Evolutionary conservation across 371 early-diverging fungal species (phyloP).

Genomic region (Actinomortierella ambigua): DNA sequence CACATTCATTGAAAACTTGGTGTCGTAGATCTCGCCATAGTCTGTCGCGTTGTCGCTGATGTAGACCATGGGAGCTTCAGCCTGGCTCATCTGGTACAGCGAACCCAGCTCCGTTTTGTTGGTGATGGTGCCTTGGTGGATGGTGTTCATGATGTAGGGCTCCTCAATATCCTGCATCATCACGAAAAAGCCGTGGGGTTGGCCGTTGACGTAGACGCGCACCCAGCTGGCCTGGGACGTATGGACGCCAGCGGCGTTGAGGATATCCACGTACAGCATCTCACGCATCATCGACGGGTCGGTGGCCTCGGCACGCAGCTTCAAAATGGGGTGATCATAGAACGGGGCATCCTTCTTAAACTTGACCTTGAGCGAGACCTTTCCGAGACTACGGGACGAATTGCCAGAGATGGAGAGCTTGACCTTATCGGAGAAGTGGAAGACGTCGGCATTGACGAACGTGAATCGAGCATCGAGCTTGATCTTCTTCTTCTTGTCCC

Average conservation of each 20-base stretch:
- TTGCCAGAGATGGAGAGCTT: conserved; percentile 50
- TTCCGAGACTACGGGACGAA: conserved; percentile 46
- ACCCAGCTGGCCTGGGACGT: conserved; percentile 49
- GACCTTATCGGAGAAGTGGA: conserved; percentile 28
- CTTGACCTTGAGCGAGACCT: conserved; percentile 51
- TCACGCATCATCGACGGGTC: conserved; percentile 55
- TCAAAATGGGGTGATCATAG: conserved; percentile 45
- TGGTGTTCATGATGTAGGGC: conserved; percentile 10
- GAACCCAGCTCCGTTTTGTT: conserved; percentile 18
- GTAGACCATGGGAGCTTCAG: conserved; percentile 10
- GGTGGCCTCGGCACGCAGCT: conserved; percentile 45
- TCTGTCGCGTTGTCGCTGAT: conserved; percentile 3
- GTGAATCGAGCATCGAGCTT: conserved; percentile 19
- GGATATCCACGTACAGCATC: conserved; percentile 48
- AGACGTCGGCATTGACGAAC: conserved; percentile 19
- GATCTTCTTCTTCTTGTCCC: conserved; percentile 6
- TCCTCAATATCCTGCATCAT: conserved; percentile 41
- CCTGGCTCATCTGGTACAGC: conserved; percentile 10
- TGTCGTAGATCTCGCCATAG: conserved; percentile 12
- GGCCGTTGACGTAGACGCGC: conserved; percentile 50
- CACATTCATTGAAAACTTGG: conserved; percentile 11
- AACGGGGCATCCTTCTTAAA: conserved; percentile 32
- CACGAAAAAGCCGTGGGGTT: conserved; percentile 51
- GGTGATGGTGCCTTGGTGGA: conserved; percentile 9
- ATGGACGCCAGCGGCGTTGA: conserved; percentile 45